Evolutionary conservation across 768 basidiomycete genomes (phyloP).

Genomic region (Cantharellus cinnabarinus): DNA sequence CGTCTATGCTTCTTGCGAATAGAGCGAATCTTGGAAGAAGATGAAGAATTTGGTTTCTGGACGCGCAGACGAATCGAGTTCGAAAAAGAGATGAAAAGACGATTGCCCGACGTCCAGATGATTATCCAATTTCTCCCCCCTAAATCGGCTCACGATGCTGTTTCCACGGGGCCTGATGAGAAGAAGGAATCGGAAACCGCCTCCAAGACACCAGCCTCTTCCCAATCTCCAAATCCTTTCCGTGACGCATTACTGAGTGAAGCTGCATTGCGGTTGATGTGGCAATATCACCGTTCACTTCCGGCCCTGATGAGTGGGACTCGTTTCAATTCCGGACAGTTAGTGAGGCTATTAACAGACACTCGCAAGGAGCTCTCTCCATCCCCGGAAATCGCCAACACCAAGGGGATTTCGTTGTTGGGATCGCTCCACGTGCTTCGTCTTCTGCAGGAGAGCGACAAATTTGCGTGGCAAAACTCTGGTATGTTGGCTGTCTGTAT

Average conservation of each 20-base stretch:
- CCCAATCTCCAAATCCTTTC: conserved; percentile 39
- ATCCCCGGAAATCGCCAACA: background rate
- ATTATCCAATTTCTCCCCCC: conserved; percentile 64
- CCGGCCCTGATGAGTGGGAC: conserved; percentile 58
- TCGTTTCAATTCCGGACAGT: conserved; percentile 69
- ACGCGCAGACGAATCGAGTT: conserved; percentile 39
- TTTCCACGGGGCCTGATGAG: conserved; percentile 7
- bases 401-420: conserved; percentile 14
- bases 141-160: conserved; percentile 7
- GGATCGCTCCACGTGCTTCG: conserved; percentile 57
- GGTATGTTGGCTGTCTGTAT: conserved; percentile 30
- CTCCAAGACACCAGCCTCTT: conserved; percentile 14
- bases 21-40: conserved; percentile 36
- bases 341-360: conserved; percentile 29
- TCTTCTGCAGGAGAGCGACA: conserved; percentile 52
- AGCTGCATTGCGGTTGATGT: conserved; percentile 57
- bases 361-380: background rate
- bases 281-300: conserved; percentile 65
- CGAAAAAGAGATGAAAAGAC: conserved; percentile 50
- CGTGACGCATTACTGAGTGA: conserved; percentile 46
- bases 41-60: conserved; percentile 49
- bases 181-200: too few species aligned
- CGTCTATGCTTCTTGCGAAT: conserved; percentile 28
- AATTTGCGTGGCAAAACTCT: conserved; percentile 50
- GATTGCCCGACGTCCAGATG: conserved; percentile 76